Evolutionary conservation across 1,284 basidiomycete species (phyloP), one percentile per base, ranked within the genome.

Genomic region (Pascua guehoae): DNA sequence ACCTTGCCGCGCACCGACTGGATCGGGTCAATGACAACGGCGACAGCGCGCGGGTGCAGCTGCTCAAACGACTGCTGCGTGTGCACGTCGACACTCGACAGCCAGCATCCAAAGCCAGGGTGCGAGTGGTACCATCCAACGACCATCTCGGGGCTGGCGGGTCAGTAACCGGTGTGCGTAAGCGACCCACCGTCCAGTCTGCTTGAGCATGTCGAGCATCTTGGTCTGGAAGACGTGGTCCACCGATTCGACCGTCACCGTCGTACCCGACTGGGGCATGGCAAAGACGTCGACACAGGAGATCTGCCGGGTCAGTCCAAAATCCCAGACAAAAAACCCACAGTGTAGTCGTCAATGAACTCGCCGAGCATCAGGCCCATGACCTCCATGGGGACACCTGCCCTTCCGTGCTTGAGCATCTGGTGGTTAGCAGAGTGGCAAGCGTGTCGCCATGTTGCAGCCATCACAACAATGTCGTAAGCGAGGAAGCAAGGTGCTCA

Each of bases 101-200:
- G 81, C 96, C 96, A 99, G 78, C 96, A 99, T 7, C 96, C 96
- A 76, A 98, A 99, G 37, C 96, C 96, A 53, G 96, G 96, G 81
- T 99, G 96, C 49, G 96, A 98, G 78, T 99, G 96, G 76, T 99
- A 99, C 96, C 96, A 99, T 9, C 96, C 96, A 0, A 99, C 96
- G 11, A 98, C 96, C 86, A 89, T 93, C 80, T 98, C 96, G 49
- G 95, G 91, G 67, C 94, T 94, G 70, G 7, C 7, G 36, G n/a
- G 50, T 51, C 50, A 57, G 50, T n/a, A n/a, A n/a, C n/a, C n/a
- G n/a, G 12, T 32, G 14, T 5, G n/a, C 11, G 37, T 4, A 18
- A 43, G 12, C 2, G 42, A 76, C 86, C 71, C 69, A 91, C 91
- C 94, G 81, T 59, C 96, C 96, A 2, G 96, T 99, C 81, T 98